Conservation (phyloP, 768 basidiomycete species). For the Coprinopsis marcescibilis region DNA sequence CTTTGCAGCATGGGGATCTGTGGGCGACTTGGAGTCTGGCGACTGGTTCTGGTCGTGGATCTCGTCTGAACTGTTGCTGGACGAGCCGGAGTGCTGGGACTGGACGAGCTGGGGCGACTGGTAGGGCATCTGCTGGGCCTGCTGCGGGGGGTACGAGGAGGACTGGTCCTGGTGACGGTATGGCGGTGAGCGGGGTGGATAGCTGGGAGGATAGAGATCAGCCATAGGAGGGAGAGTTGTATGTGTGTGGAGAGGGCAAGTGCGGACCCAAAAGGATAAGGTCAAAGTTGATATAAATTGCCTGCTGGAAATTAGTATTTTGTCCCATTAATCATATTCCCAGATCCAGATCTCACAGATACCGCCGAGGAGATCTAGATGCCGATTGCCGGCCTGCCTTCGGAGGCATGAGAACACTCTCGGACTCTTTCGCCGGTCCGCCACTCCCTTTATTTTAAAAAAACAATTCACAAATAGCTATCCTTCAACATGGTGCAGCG, state of each 20-base stretch:
- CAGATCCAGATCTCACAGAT: too few relatives aligned
- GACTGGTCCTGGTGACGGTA: constrained; percentile 16
- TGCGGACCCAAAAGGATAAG: constrained; percentile 35
- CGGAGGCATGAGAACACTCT: too few relatives aligned
- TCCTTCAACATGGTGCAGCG: constrained; percentile 80
- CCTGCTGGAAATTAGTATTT: too few relatives aligned
- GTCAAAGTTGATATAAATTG: too few relatives aligned
- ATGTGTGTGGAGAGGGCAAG: constrained; percentile 36
- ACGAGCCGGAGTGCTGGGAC: constrained; percentile 35
- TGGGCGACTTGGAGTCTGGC: constrained; percentile 25
- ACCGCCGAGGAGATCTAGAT: too few relatives aligned
- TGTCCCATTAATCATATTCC: too few relatives aligned
- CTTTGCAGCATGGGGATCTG: constrained; percentile 48
- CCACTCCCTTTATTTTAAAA: neutral
- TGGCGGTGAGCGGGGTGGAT: constrained; percentile 21
- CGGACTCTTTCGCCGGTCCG: neutral
- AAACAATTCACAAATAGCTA: constrained; percentile 26
- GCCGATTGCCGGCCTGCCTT: too few relatives aligned
- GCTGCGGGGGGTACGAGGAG: constrained; percentile 21
- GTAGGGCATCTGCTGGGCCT: constrained; percentile 29
- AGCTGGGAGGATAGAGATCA: constrained; percentile 49
- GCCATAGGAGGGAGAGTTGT: constrained; percentile 32
- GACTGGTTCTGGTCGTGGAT: constrained; percentile 34
- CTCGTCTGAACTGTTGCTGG: constrained; percentile 39
- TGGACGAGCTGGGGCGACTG: constrained; percentile 29